Evolutionary conservation across 2,329 filamentous ascomycete species (phyloP).

Genomic region (Endothia cerciana): DNA sequence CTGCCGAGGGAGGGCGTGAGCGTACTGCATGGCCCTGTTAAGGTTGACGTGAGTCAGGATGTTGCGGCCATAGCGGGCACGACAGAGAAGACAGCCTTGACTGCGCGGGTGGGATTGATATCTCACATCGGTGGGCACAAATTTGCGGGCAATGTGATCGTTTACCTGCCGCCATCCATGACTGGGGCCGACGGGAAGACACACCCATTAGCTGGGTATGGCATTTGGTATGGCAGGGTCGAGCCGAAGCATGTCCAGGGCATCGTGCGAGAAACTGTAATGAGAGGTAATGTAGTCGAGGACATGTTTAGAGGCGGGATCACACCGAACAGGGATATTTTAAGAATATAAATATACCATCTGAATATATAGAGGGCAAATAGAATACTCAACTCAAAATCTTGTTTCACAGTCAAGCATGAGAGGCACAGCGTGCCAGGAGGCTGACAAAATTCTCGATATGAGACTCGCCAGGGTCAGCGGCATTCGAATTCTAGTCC

Average conservation of each 20-base stretch:
- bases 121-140: conserved; percentile 86
- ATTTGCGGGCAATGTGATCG: conserved; percentile 81
- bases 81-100: conserved; percentile 29
- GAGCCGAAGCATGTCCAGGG: conserved; percentile 77
- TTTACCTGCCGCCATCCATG: conserved; percentile 70
- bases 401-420: neutral
- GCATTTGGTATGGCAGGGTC: conserved; percentile 83
- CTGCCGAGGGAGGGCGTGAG: conserved; percentile 54
- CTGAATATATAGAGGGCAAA: neutral
- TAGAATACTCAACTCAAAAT: neutral
- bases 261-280: conserved; percentile 71
- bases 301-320: conserved; percentile 77
- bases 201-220: conserved; percentile 69
- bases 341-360: conserved; percentile 45
- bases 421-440: neutral
- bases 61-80: conserved; percentile 32
- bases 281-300: conserved; percentile 67
- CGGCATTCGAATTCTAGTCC: neutral
- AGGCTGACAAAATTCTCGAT: neutral
- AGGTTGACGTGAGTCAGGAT: conserved; percentile 41
- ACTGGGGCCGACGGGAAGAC: conserved; percentile 43
- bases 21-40: conserved; percentile 52
- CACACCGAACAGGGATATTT: conserved; percentile 55
- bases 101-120: conserved; percentile 69
- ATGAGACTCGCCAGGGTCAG: neutral